Evolutionary conservation across 768 basidiomycete species (phyloP).

Genomic region (Astraeus odoratus): DNA sequence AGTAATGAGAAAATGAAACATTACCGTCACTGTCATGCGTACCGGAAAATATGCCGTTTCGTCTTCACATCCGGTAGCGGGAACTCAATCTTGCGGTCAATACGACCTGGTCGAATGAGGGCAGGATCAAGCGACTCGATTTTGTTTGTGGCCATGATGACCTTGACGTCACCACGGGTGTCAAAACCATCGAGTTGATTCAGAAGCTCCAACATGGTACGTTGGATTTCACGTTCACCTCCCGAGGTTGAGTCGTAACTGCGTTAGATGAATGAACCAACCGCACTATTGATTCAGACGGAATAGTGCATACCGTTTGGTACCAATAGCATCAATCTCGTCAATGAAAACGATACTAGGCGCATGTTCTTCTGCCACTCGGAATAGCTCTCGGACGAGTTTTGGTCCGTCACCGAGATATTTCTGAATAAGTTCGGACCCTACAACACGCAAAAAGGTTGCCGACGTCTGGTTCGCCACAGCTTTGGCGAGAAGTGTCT

Average conservation of each 20-base stretch:
- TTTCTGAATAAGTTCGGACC: constrained; percentile 98
- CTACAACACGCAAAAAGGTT: constrained; percentile 95
- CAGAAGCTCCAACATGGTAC: constrained; percentile 97
- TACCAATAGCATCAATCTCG: constrained; percentile 97
- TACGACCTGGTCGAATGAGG: constrained; percentile 95
- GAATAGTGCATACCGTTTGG: constrained; percentile 67
- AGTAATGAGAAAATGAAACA: constrained; percentile 5
- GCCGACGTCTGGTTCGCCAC: constrained; percentile 98
- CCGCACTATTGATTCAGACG: neutral
- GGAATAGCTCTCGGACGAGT: constrained; percentile 94
- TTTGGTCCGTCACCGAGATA: constrained; percentile 99
- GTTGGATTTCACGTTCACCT: constrained; percentile 97
- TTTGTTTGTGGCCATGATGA: constrained; percentile 99
- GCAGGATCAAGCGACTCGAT: constrained; percentile 98
- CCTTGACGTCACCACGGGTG: constrained; percentile 98
- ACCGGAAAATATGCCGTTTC: constrained; percentile 97
- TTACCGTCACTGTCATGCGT: constrained; percentile 10
- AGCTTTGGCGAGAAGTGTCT: constrained; percentile 95
- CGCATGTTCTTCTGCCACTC: constrained; percentile 95
- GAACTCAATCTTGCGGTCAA: constrained; percentile 98
- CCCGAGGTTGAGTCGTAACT: constrained; percentile 99
- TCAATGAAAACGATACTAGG: constrained; percentile 99
- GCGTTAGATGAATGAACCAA: constrained; percentile 3
- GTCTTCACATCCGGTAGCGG: constrained; percentile 97
- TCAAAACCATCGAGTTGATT: constrained; percentile 99